Percentiles rank a stretch among this genome's conserved stretches.
Conservation (phyloP, 352 stramenopile genomes). For the Globisporangium acanthophoron region DNA sequence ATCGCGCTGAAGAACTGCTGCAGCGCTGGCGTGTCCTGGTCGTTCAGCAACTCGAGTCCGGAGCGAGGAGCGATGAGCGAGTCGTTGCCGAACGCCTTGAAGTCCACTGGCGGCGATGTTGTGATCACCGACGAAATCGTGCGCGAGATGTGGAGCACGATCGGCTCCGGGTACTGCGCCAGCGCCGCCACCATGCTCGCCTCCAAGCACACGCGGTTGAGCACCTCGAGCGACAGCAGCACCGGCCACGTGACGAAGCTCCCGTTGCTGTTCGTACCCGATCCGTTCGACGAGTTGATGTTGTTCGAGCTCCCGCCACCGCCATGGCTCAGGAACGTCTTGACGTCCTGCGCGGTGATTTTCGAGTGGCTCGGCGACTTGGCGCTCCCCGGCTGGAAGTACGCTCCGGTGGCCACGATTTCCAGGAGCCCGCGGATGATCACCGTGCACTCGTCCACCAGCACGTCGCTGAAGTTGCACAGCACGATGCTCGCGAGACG, state of each 20-base stretch:
- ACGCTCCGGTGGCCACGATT: constrained; percentile 75
- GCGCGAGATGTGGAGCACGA: constrained; percentile 50
- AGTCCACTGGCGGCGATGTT: constrained; percentile 70
- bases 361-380: constrained; percentile 54
- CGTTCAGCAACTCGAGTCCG: constrained; percentile 75
- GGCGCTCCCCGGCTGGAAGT: constrained; percentile 38
- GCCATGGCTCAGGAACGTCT: constrained; percentile 47
- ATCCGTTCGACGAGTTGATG: constrained; percentile 12
- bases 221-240: constrained; percentile 71
- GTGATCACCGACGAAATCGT: constrained; percentile 77
- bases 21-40: constrained; percentile 69
- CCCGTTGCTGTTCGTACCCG: constrained; percentile 18
- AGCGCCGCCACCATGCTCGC: constrained; percentile 66
- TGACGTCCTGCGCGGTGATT: constrained; percentile 48
- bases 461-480: constrained; percentile 69
- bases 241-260: constrained; percentile 86
- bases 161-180: constrained; percentile 44
- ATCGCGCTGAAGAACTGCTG: constrained; percentile 79
- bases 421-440: constrained; percentile 64
- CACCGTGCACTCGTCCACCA: constrained; percentile 54
- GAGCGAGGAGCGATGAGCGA: constrained; percentile 38
- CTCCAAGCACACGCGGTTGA: constrained; percentile 70
- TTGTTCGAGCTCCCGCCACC: constrained; percentile 20
- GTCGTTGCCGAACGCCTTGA: constrained; percentile 39
- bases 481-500: constrained; percentile 68